Conservation (phyloP, 2,329 filamentous ascomycete species). For the Microthyrium microscopicum region DNA sequence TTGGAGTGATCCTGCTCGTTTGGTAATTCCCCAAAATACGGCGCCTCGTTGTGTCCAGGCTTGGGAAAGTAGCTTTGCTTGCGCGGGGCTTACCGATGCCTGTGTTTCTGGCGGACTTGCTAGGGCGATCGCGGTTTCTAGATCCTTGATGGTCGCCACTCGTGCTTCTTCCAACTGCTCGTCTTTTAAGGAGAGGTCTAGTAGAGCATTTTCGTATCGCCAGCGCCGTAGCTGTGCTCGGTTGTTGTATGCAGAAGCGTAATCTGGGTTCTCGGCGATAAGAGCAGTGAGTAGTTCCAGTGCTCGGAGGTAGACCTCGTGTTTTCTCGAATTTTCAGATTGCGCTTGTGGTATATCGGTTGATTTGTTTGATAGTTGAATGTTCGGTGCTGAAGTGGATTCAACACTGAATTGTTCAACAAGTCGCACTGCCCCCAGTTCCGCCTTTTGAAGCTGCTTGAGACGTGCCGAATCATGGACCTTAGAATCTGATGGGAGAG, state of each 20-base stretch:
- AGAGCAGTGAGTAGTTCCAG: slow-evolving; percentile 34
- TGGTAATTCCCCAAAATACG: slow-evolving; percentile 3
- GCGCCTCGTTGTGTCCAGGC: slow-evolving; percentile 9
- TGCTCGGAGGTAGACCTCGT: slow-evolving; percentile 7
- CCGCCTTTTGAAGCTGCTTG: slow-evolving; percentile 10
- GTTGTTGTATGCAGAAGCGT: slow-evolving; percentile 61
- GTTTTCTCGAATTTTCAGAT: neutral
- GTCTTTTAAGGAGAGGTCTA: slow-evolving; percentile 7
- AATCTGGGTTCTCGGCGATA: slow-evolving; percentile 41
- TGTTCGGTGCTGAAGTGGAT: no score
- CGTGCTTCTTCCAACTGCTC: no score
- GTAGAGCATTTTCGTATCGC: slow-evolving; percentile 26
- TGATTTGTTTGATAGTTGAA: slow-evolving; percentile 12
- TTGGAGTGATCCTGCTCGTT: neutral
- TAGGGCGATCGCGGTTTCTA: slow-evolving; percentile 6
- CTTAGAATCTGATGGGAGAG: slow-evolving; percentile 13
- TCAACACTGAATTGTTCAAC: slow-evolving; percentile 11
- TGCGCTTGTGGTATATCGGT: neutral
- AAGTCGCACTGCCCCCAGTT: slow-evolving; percentile 13
- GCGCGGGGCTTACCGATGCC: slow-evolving; percentile 4
- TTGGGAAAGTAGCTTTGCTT: slow-evolving; percentile 6
- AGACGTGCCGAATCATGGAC: slow-evolving; percentile 10
- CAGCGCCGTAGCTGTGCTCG: slow-evolving; percentile 50
- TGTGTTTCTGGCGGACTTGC: slow-evolving; percentile 1
- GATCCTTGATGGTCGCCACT: slow-evolving; percentile 2